Evolutionary conservation across 192 early-diverging fungal genomes (phyloP).

Genomic region (Podila epicladia): DNA sequence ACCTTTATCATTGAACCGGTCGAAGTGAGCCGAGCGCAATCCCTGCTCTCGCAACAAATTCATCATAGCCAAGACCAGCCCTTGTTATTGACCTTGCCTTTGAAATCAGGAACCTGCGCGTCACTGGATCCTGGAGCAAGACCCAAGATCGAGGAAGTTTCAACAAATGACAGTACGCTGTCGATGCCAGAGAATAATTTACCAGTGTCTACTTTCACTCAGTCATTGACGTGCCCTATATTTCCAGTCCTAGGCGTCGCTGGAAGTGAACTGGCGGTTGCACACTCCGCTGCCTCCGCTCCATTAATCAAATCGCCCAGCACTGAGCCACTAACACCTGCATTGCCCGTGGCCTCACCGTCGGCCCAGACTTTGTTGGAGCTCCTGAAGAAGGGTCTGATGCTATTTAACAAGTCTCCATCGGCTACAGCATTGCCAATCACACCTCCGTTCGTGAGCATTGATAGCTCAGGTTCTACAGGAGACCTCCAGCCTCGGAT

Average conservation of each 20-base stretch:
- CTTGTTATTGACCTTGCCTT: not conserved
- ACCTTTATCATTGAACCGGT: no score
- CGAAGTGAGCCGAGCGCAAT: not conserved
- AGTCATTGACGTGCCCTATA: not conserved
- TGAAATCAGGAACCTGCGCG: not conserved
- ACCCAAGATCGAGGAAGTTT: not conserved
- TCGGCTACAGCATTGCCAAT: no score
- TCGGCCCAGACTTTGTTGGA: no score
- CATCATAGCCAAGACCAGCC: not conserved
- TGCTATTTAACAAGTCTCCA: no score
- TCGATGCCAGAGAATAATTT: not conserved
- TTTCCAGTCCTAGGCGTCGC: not conserved
- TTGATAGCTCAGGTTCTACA: no score
- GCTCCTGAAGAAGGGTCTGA: no score
- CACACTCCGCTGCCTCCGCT: not conserved
- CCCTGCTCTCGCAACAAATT: not conserved
- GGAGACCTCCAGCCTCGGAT: not conserved
- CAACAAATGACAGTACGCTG: not conserved
- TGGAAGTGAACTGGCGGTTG: not conserved
- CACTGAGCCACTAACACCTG: no score
- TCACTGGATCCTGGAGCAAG: not conserved
- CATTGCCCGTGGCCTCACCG: no score
- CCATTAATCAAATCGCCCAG: not conserved
- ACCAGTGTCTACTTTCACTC: not conserved
- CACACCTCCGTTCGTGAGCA: no score